Evolutionary conservation across 352 stramenopile genomes (phyloP).

Genomic region (Phytophthora pseudosyringae): DNA sequence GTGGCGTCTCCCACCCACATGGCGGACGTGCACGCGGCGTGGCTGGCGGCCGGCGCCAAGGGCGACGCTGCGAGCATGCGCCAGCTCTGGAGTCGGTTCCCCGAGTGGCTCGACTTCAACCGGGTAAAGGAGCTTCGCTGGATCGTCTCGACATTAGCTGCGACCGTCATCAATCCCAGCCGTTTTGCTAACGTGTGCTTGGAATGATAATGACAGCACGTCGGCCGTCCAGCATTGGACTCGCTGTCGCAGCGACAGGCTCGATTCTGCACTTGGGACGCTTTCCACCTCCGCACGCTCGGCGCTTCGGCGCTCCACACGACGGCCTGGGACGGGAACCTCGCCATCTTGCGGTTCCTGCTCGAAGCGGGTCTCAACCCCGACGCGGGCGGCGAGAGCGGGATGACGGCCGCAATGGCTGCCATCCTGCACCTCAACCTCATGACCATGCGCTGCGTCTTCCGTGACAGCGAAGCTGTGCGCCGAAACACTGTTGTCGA

Average conservation of each 20-base stretch:
- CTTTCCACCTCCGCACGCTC: slow-evolving; percentile 30
- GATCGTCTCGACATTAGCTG: too few relatives aligned
- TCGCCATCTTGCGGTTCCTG: slow-evolving; percentile 27
- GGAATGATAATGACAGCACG: not conserved
- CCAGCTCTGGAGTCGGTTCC: not conserved
- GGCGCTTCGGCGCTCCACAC: slow-evolving; percentile 38
- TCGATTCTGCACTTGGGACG: slow-evolving; percentile 22
- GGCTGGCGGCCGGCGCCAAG: not conserved
- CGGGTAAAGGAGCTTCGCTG: too few relatives aligned
- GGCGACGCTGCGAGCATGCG: not conserved
- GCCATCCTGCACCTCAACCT: slow-evolving; percentile 32
- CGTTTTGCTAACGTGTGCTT: not conserved
- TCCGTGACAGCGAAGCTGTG: slow-evolving; percentile 19
- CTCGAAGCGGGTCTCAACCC: slow-evolving; percentile 30
- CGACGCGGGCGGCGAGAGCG: slow-evolving; percentile 18
- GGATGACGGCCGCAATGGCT: slow-evolving; percentile 37
- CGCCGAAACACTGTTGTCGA: slow-evolving; percentile 32
- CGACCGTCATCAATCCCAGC: too few relatives aligned
- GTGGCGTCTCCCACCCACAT: not conserved
- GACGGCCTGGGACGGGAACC: slow-evolving; percentile 23
- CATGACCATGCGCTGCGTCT: slow-evolving; percentile 34
- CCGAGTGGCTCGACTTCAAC: slow-evolving; percentile 1
- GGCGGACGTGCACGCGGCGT: not conserved
- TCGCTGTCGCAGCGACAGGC: not conserved
- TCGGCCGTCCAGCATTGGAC: not conserved